Conservation (phyloP, 306 rosid genomes). For the Cucurbita ficifolia region DNA sequence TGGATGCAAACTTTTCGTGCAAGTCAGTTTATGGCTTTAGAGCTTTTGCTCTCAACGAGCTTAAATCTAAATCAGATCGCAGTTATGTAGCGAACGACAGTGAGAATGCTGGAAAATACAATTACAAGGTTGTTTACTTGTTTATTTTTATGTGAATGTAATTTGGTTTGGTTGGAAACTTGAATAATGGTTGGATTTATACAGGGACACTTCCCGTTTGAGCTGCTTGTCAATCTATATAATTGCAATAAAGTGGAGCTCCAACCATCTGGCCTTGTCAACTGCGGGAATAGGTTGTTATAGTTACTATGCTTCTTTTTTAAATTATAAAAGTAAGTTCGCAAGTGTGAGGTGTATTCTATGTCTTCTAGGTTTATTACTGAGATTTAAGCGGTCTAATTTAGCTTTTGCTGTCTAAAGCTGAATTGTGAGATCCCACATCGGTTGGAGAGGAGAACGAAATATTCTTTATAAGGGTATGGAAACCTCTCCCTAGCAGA, state of each 20-base stretch:
- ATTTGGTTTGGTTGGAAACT: neutral
- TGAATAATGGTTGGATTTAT: neutral
- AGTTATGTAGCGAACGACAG: conserved; percentile 19
- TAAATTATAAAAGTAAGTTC: neutral
- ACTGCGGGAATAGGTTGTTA: conserved; percentile 12
- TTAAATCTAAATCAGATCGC: conserved; percentile 52
- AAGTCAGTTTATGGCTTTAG: conserved; percentile 48
- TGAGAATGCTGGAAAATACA: conserved; percentile 39
- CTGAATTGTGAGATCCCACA: neutral
- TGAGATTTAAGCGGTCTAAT: neutral
- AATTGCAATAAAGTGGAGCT: conserved; percentile 14
- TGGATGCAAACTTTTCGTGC: conserved; percentile 22
- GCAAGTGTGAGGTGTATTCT: neutral
- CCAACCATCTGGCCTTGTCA: conserved; percentile 12
- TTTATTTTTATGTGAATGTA: neutral
- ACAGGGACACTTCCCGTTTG: conserved; percentile 6
- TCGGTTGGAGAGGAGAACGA: too few species aligned
- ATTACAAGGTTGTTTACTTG: conserved; percentile 35
- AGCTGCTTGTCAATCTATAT: conserved; percentile 6
- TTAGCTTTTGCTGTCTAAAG: neutral
- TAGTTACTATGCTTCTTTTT: neutral
- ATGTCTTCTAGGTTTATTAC: neutral
- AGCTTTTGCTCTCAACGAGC: conserved; percentile 59
- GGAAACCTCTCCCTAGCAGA: too few species aligned
- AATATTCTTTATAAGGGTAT: too few species aligned